A percentile compares a stretch with the other conserved stretches of the same genome.
Conservation (phyloP, 345 rosid species). For the Sapria himalayana region DNA sequence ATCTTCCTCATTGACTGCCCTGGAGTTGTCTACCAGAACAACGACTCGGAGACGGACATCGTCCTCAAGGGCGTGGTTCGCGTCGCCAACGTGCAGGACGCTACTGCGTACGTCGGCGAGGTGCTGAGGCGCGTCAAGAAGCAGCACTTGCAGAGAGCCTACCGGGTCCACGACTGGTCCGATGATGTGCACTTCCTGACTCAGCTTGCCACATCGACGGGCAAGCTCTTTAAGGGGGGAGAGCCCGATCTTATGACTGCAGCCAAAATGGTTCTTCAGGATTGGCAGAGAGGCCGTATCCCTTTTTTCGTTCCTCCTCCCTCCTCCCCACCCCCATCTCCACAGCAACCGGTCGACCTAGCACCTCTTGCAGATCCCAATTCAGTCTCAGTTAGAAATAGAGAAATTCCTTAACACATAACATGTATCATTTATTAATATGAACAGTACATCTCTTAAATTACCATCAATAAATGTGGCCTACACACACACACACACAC, state of each 20-base stretch:
- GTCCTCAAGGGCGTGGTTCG: slow-evolving; percentile 94
- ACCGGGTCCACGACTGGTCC: slow-evolving; percentile 68
- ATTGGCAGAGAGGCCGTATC: slow-evolving; percentile 88
- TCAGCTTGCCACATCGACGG: slow-evolving; percentile 61
- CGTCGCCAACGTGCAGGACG: slow-evolving; percentile 68
- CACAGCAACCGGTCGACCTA: no score
- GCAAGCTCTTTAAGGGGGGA: slow-evolving; percentile 83
- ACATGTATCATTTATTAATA: no score
- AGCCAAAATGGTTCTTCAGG: slow-evolving; percentile 89
- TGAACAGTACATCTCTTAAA: no score
- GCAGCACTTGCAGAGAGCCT: slow-evolving; percentile 72
- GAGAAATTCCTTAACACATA: no score
- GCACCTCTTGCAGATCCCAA: no score
- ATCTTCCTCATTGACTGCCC: slow-evolving; percentile 93
- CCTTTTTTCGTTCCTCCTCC: slow-evolving; percentile 89
- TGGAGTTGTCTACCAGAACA: slow-evolving; percentile 88
- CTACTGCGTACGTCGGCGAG: slow-evolving; percentile 81
- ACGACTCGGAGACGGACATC: slow-evolving; percentile 72
- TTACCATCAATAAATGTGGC: no score
- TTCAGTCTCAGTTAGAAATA: no score
- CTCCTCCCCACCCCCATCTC: no score
- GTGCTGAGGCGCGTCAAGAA: slow-evolving; percentile 78
- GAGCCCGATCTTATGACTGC: slow-evolving; percentile 74
- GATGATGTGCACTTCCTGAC: slow-evolving; percentile 67
- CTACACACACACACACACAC: no score